Conservation (phyloP, 1,139 yeast species). For the Debaryomyces nepalensis region DNA sequence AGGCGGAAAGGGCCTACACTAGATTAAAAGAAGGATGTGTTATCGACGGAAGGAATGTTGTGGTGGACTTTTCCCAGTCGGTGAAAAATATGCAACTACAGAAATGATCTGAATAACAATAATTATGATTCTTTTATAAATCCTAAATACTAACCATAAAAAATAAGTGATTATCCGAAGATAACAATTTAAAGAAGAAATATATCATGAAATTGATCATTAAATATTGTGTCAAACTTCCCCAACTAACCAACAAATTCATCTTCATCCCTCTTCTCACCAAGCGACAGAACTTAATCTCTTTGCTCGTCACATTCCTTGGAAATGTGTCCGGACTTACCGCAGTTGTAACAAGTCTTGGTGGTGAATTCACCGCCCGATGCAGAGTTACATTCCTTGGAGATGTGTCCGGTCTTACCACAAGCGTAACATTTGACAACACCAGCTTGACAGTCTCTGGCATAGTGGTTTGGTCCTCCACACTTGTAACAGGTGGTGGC, state of each 20-base stretch:
- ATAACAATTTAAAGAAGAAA: slow-evolving; percentile 11
- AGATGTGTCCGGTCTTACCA: slow-evolving; percentile 87
- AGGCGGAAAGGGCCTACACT: slow-evolving; percentile 63
- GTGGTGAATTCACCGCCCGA: slow-evolving; percentile 45
- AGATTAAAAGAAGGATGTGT: slow-evolving; percentile 60
- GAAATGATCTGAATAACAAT: slow-evolving; percentile 13
- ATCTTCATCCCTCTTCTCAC: slow-evolving; percentile 9
- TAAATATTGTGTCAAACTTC: slow-evolving; percentile 7
- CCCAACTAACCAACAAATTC: slow-evolving; percentile 9
- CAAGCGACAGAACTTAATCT: slow-evolving; percentile 5
- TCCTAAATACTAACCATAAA: slow-evolving; percentile 13
- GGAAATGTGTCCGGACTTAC: slow-evolving; percentile 42
- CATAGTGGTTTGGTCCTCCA: slow-evolving; percentile 93
- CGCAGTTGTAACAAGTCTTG: slow-evolving; percentile 55
- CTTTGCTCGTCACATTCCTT: slow-evolving; percentile 33
- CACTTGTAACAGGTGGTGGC: slow-evolving; percentile 84
- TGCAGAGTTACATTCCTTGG: slow-evolving; percentile 73
- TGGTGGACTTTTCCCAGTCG: slow-evolving; percentile 73
- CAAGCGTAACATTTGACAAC: slow-evolving; percentile 86
- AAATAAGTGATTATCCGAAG: slow-evolving; percentile 9
- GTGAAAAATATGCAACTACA: slow-evolving; percentile 23
- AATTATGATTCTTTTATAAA: slow-evolving; percentile 17
- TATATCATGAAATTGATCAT: slow-evolving; percentile 9
- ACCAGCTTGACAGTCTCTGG: slow-evolving; percentile 85
- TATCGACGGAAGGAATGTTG: slow-evolving; percentile 66